Evolutionary conservation across 1,284 basidiomycete species (phyloP).

Genomic region (Moniliophthora roreri): DNA sequence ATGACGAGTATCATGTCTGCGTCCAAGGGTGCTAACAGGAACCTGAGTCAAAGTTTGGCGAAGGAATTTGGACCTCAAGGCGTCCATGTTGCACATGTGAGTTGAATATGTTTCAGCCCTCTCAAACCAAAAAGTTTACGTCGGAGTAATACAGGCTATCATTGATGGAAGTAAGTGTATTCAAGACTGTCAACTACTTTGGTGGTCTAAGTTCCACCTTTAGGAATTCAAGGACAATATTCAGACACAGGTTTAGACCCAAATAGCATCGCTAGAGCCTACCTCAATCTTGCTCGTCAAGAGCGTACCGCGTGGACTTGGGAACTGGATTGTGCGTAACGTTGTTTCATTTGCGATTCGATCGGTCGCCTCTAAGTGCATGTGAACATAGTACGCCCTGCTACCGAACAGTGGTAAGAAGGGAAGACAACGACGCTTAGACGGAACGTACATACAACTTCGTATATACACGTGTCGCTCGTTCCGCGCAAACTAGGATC

Average conservation of each 20-base stretch:
- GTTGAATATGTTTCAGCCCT: conserved; percentile 29
- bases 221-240: conserved; percentile 27
- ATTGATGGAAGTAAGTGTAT: conserved; percentile 56
- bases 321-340: conserved; percentile 1
- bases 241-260: conserved; percentile 54
- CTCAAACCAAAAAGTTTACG: neutral
- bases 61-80: conserved; percentile 81
- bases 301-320: conserved; percentile 2
- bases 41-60: conserved; percentile 71
- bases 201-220: conserved; percentile 53
- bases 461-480: too few species aligned
- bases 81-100: conserved; percentile 72
- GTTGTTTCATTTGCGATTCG: neutral
- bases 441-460: too few species aligned
- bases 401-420: too few species aligned
- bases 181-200: too few species aligned
- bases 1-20: conserved; percentile 68
- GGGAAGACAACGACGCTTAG: too few species aligned
- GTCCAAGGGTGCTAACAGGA: conserved; percentile 65
- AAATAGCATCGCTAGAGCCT: conserved; percentile 60
- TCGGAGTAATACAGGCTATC: conserved; percentile 40
- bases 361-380: neutral
- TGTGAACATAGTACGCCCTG: too few species aligned
- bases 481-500: too few species aligned
- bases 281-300: conserved; percentile 8